Evolutionary conservation across 1,284 basidiomycete species (phyloP).

Genomic region (Mycosarcoma maydis): DNA sequence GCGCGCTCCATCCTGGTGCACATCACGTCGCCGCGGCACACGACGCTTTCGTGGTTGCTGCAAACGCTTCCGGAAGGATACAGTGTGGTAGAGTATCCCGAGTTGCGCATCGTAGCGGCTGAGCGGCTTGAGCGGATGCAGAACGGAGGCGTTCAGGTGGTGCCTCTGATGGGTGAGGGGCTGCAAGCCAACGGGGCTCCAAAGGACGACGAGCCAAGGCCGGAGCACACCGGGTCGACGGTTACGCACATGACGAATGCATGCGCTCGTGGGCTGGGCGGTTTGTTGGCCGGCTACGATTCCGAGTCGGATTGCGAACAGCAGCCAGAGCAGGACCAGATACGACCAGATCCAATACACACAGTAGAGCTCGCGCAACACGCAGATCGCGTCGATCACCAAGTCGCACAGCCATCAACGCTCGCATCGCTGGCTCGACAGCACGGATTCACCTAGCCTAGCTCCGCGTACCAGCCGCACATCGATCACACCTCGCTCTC

Average conservation of each 20-base stretch:
- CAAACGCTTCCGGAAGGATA: constrained; percentile 18
- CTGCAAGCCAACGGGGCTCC: not conserved
- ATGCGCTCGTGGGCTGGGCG: not conserved
- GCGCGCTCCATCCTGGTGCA: constrained; percentile 6
- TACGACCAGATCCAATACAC: no score
- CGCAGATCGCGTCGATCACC: not conserved
- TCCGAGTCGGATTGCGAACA: constrained; percentile 14
- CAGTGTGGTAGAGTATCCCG: constrained; percentile 23
- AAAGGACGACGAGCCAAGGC: not conserved
- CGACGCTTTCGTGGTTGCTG: constrained; percentile 7
- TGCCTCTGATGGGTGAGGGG: not conserved
- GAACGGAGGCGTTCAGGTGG: not conserved
- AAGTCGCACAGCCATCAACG: not conserved
- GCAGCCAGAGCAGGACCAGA: not conserved
- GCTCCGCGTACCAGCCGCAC: no score
- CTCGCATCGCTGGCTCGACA: constrained; percentile 1
- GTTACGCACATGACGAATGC: not conserved
- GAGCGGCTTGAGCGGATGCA: not conserved
- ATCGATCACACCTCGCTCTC: no score
- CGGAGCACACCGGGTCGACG: no score
- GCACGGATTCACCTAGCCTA: not conserved
- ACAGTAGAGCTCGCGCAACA: not conserved
- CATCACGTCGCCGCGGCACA: not conserved
- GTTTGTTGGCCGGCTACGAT: constrained; percentile 12
- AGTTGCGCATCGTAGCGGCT: constrained; percentile 4